Evolutionary conservation across 1,139 yeast species (phyloP), one percentile per base, ranked within the genome.

Genomic region (Taphrina betulina): DNA sequence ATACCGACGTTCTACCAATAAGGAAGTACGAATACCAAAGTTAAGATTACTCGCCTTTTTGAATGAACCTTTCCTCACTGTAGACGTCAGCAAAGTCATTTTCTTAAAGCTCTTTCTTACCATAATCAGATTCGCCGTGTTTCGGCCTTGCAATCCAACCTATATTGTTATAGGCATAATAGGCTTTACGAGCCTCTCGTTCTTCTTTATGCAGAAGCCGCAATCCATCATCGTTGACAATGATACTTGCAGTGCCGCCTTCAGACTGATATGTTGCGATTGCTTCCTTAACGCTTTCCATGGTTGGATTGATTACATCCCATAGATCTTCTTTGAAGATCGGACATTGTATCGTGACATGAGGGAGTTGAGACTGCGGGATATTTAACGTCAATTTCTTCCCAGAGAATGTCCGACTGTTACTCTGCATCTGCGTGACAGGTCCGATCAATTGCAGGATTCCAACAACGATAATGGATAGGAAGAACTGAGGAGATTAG

Each of bases 21-120:
- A 31, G 16, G 60, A 58, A 16, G 58, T 45, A 14, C 58, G 55
- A n/a, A 58, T 54, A 23, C 61, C 60, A 38, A 58, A 59, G 37
- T 58, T 58, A 58, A 58, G 53, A 31, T 60, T 58, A 36, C 61
- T 58, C n/a, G 60, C 61, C 40, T 58, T 58, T 41, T 58, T 60
- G 52, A 58, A 60, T 1, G 61, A 37, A 14, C 60, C 60, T 1
- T 55, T 57, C 1, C 61, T 51, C 4, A 50, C 52, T 29, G 20
- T 29, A 20, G 50, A 8, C 2, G 20, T 44, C 31, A 31, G 40
- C 19, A 7, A 23, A 22, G 19, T 19, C 24, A 5, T 7, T 22
- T 19, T 4, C 3, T 3, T n/a, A 5, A 12, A 10, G 35, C 34
- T 8, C 22, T 5, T 8, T 7, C 34, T 26, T 17, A 45, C 41